Conservation (phyloP, 2,329 filamentous ascomycete genomes). For the Penicillium sp. region DNA sequence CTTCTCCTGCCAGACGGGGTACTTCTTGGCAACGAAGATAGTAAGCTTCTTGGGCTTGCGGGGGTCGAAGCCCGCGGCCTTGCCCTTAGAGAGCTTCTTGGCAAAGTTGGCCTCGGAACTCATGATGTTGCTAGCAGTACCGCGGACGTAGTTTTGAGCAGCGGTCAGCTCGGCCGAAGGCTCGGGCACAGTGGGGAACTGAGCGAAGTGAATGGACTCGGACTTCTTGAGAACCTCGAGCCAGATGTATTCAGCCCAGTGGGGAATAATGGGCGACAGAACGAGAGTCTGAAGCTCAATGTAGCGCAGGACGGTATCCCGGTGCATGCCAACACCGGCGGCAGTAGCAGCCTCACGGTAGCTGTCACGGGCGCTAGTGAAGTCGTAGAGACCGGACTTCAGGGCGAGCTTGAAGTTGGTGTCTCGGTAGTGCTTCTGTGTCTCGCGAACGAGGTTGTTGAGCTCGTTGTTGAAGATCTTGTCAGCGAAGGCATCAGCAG, state of each 20-base stretch:
- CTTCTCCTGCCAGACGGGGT: conserved; percentile 88
- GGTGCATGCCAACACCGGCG: conserved; percentile 83
- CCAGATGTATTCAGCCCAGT: conserved; percentile 96
- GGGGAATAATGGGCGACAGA: conserved; percentile 81
- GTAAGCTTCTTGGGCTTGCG: conserved; percentile 90
- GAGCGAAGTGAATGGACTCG: conserved; percentile 75
- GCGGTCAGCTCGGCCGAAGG: conserved; percentile 70
- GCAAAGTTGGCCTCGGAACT: conserved; percentile 73
- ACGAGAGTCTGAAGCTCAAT: conserved; percentile 84
- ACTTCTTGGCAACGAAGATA: conserved; percentile 77
- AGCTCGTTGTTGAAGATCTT: conserved; percentile 91
- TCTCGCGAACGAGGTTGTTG: conserved; percentile 77
- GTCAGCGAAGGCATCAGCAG: conserved; percentile 78
- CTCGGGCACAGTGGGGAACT: conserved; percentile 70
- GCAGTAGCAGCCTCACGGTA: conserved; percentile 82
- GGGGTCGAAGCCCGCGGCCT: conserved; percentile 80
- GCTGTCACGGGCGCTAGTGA: conserved; percentile 83
- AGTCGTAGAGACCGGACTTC: conserved; percentile 85
- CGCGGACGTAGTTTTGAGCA: conserved; percentile 78
- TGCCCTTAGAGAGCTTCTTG: conserved; percentile 93
- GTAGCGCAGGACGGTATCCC: conserved; percentile 75
- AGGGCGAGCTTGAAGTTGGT: conserved; percentile 86
- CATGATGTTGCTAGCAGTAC: conserved; percentile 75
- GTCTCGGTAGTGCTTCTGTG: conserved; percentile 73
- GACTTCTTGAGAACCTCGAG: conserved; percentile 80